These are phyloP conservation scores for Arthrobotrys conoides DNA, from an alignment of 2,329 filamentous ascomycete species.

Conservation along the genomic window DNA sequence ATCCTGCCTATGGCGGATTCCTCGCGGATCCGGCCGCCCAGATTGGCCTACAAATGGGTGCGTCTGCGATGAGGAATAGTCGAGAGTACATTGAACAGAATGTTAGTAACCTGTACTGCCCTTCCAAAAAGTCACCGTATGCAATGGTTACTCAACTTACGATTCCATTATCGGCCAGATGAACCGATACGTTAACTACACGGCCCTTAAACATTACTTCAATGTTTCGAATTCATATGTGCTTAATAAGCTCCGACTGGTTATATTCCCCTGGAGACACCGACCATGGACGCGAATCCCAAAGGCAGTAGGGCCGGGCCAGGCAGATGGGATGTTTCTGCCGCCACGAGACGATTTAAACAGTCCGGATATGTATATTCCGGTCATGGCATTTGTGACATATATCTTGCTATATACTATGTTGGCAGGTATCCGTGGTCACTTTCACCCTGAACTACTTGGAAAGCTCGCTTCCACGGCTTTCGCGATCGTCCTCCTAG, in stretches of 20 bases:
- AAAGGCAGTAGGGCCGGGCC: conserved; percentile 74
- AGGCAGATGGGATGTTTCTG: conserved; percentile 83
- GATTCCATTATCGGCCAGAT: conserved; percentile 69
- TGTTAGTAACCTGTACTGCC: conserved; percentile 69
- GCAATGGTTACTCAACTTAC: neutral
- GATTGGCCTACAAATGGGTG: conserved; percentile 93
- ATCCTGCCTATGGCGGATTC: conserved; percentile 86
- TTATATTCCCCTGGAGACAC: conserved; percentile 97
- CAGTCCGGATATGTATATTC: conserved; percentile 99
- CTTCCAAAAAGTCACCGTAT: conserved; percentile 19
- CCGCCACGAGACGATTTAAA: conserved; percentile 96
- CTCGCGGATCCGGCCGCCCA: conserved; percentile 96
- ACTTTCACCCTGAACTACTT: conserved; percentile 93
- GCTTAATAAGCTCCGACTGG: conserved; percentile 89
- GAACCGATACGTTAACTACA: conserved; percentile 89
- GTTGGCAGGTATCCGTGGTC: conserved; percentile 87
- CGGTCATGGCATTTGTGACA: conserved; percentile 96
- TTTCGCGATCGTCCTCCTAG: conserved; percentile 84
- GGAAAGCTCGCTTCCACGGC: conserved; percentile 90
- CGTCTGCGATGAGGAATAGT: conserved; percentile 89
- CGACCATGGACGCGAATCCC: conserved; percentile 93
- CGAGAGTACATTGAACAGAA: conserved; percentile 97
- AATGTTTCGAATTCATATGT: conserved; percentile 99
- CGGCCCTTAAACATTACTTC: conserved; percentile 97
- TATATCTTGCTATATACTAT: conserved; percentile 95